A percentile compares a stretch with the other conserved stretches of the same genome.
phyloP scores from a whole-genome alignment of 106 monocot genomes.

The Xerophyta viscosa region DNA sequence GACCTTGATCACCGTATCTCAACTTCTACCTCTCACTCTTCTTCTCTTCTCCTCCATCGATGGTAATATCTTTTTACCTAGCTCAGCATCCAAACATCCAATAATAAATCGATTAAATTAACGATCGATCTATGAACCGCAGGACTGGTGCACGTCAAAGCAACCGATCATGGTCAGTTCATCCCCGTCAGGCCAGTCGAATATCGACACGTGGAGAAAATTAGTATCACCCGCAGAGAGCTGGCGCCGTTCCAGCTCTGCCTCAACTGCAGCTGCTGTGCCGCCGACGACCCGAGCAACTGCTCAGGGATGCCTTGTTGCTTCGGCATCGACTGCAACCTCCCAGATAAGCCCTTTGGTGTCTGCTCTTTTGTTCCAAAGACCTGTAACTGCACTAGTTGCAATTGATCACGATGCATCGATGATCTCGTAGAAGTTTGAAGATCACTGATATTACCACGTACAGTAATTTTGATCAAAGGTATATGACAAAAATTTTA shows the following conservation, averaged over 20 bases:
- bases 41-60: constrained; percentile 1
- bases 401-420: constrained; percentile 13
- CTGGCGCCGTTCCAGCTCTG: constrained; percentile 64
- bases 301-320: constrained; percentile 65
- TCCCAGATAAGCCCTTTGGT: constrained; percentile 75
- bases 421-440: too few relatives aligned
- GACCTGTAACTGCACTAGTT: constrained; percentile 53
- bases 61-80: not conserved
- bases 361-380: constrained; percentile 65
- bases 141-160: too few relatives aligned
- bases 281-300: constrained; percentile 25
- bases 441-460: too few relatives aligned
- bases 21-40: constrained; percentile 1
- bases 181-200: constrained; percentile 3
- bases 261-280: constrained; percentile 53
- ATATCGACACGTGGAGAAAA: not conserved
- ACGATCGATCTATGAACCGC: too few relatives aligned
- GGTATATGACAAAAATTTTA: too few relatives aligned
- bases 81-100: too few relatives aligned
- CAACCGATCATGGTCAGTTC: too few relatives aligned
- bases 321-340: constrained; percentile 67
- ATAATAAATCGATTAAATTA: too few relatives aligned
- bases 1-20: not conserved
- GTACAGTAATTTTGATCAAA: too few relatives aligned
- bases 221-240: not conserved